phyloP scores from a whole-genome alignment of 805 yeast genomes.

The Lipomyces spencermartinsiae region DNA sequence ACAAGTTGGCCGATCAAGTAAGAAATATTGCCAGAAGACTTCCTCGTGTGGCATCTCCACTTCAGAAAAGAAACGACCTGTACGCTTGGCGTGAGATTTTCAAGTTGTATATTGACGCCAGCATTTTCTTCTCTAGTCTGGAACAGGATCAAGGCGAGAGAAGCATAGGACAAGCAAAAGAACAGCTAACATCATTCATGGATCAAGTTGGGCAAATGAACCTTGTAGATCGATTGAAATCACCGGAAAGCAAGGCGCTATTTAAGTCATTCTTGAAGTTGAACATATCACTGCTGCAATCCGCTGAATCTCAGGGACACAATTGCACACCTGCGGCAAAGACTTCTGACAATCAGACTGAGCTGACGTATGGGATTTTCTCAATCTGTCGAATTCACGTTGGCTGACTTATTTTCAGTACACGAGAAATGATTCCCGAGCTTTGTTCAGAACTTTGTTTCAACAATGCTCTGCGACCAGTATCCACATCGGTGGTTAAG shows the following conservation, averaged over 20 bases:
- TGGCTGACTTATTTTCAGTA: background rate
- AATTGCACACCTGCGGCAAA: slow-evolving; percentile 69
- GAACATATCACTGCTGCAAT: slow-evolving; percentile 62
- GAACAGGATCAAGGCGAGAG: slow-evolving; percentile 57
- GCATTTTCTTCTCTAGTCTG: slow-evolving; percentile 63
- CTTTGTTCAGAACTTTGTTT: slow-evolving; percentile 35
- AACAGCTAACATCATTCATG: slow-evolving; percentile 52
- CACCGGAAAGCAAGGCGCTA: slow-evolving; percentile 53
- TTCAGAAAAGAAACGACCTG: slow-evolving; percentile 56
- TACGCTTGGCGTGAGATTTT: slow-evolving; percentile 75
- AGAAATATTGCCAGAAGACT: slow-evolving; percentile 52
- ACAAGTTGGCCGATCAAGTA: slow-evolving; percentile 52
- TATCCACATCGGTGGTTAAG: slow-evolving; percentile 52
- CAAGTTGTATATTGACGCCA: slow-evolving; percentile 67
- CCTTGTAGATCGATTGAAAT: slow-evolving; percentile 53
- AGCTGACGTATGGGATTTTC: slow-evolving; percentile 47
- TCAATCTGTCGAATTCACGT: too few relatives aligned
- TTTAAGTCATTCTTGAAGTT: slow-evolving; percentile 59
- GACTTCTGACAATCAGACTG: slow-evolving; percentile 77
- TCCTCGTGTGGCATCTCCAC: slow-evolving; percentile 52
- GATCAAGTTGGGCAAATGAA: slow-evolving; percentile 50
- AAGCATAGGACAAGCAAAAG: slow-evolving; percentile 54
- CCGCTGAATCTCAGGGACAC: slow-evolving; percentile 64
- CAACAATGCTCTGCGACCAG: background rate
- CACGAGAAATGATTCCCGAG: slow-evolving; percentile 52